These are phyloP conservation scores for Chloridella minuta DNA, from an alignment of 352 stramenopile genomes.

Conservation along the genomic window DNA sequence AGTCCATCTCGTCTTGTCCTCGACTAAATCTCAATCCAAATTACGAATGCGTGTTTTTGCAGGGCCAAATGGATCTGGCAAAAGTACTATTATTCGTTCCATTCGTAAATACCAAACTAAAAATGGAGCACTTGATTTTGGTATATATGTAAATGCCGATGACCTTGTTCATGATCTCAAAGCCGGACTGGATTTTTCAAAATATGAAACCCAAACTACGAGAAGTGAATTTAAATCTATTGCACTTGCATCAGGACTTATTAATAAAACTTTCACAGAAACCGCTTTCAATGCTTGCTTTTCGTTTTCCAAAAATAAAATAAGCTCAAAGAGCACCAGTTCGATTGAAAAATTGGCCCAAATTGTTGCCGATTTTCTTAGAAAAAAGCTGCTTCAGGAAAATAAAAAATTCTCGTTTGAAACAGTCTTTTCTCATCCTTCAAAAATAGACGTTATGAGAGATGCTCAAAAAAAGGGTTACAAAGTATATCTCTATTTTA, in stretches of 20 bases:
- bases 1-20: background rate
- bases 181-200: background rate
- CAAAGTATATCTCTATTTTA: slow-evolving; percentile 1
- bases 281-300: background rate
- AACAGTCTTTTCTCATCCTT: background rate
- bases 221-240: background rate
- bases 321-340: background rate
- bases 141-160: background rate
- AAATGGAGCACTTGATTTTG: background rate
- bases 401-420: background rate
- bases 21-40: background rate
- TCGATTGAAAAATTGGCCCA: background rate
- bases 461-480: background rate
- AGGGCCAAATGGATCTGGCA: background rate
- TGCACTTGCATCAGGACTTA: background rate
- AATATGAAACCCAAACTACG: background rate
- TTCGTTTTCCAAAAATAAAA: background rate
- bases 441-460: background rate
- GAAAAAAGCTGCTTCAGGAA: background rate
- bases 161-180: background rate
- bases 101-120: background rate
- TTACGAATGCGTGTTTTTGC: background rate
- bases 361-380: background rate
- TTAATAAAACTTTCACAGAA: background rate
- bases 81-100: background rate